Percentiles rank a stretch among this genome's conserved stretches.
These are phyloP conservation scores for Dichomitus squalens DNA, from an alignment of 1,284 basidiomycete genomes.

Conservation along the genomic window DNA sequence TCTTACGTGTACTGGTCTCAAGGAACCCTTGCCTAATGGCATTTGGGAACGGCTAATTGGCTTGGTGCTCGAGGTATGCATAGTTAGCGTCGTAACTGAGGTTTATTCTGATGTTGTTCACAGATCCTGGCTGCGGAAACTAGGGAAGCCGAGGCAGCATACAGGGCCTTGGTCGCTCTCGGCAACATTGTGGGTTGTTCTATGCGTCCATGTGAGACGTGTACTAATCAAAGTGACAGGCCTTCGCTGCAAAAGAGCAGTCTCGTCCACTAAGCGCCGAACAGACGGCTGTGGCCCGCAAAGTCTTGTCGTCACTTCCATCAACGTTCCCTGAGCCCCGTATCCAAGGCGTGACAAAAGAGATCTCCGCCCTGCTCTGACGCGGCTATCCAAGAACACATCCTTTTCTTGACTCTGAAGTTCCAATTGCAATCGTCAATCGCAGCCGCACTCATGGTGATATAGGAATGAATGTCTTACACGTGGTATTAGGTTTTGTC, in stretches of 20 bases:
- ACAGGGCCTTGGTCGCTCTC: constrained; percentile 83
- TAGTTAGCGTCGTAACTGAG: constrained; percentile 1
- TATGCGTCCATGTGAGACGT: not conserved
- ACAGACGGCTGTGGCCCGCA: constrained; percentile 43
- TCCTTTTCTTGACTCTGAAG: not conserved
- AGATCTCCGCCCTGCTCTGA: constrained; percentile 43
- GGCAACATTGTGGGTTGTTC: constrained; percentile 65
- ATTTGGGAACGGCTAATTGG: constrained; percentile 42
- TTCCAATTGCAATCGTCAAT: not conserved
- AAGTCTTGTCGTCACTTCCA: constrained; percentile 43
- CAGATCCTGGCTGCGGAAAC: constrained; percentile 70
- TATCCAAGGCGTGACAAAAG: constrained; percentile 50
- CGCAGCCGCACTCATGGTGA: constrained; percentile 10
- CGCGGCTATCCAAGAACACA: not conserved
- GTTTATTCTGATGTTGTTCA: constrained; percentile 1
- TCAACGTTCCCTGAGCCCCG: constrained; percentile 59
- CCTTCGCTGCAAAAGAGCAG: constrained; percentile 47
- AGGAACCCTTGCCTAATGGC: constrained; percentile 39
- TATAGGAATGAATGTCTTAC: constrained; percentile 5
- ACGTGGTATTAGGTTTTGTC: not conserved
- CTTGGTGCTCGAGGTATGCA: constrained; percentile 50
- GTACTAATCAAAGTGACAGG: constrained; percentile 37
- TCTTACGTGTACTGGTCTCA: constrained; percentile 60
- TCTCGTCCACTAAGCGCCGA: constrained; percentile 38
- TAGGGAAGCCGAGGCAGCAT: constrained; percentile 81